Base-by-base conservation (phyloP, 1,284 basidiomycete genomes). In the Sanghuangporus baumii region DNA sequence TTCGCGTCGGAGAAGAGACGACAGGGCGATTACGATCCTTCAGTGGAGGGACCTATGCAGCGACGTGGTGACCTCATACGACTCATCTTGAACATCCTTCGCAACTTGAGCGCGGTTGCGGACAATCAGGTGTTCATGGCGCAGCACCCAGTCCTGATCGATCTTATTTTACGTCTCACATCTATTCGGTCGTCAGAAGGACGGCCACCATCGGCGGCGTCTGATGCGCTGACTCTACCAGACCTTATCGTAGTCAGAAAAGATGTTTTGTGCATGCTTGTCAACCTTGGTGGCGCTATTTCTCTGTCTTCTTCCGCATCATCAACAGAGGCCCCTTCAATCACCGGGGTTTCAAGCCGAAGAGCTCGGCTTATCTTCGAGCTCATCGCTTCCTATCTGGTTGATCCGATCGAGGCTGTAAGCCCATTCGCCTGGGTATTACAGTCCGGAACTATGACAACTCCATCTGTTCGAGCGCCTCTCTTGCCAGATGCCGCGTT, bases 241-340 rank as follows among this genome's bases (percentile, higher is more conserved):
- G 93, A 96, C 69, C 73, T 93, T 12, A 76, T 95, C 61, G 78
- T 81, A 20, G 78, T 94, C 40, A 88, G 93, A 48, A 89, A 89
- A 72, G 94, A 98, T 69, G 80, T 82, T 8, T 76, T 96, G 58
- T 79, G 86, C 68, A 87, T 91, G 65, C 72, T 98, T 14, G 79
- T 87, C 69, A 89, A 87, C 68, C 75, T 94, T 50, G 83, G 84
- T 1, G 74, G 77, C 46, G 72, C 77, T 54, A 76, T 89, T 60
- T 75, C 79, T 60, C 79, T 89, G 57, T 71, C 76, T 11, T 74
- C 74, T 55, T 65, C 67, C 36, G 65, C 65, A 11, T 68, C 75
- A 26, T n/a, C 43, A 7, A 37, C 26, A 59, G 41, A 55, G 74
- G 76, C 48, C 74, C 78, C 31, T 74, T 79, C 41, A 65, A 75